phyloP scores from a whole-genome alignment of 1,139 yeast genomes.

The Suhomyces taliae region DNA sequence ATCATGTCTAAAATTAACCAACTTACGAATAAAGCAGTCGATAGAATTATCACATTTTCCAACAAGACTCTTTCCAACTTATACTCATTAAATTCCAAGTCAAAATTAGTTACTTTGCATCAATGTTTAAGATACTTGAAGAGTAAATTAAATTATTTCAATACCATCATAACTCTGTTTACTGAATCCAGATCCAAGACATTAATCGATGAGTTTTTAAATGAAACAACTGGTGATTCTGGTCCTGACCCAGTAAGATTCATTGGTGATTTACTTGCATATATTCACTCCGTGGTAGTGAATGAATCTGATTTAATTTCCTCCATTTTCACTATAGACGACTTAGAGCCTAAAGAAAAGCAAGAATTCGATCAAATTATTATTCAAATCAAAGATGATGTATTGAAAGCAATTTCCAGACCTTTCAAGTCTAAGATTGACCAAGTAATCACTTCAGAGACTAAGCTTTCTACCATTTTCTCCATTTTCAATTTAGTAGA shows the following conservation, averaged over 20 bases:
- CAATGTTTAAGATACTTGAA: slow-evolving; percentile 34
- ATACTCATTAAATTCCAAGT: slow-evolving; percentile 31
- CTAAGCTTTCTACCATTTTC: slow-evolving; percentile 53
- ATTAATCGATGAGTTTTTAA: slow-evolving; percentile 58
- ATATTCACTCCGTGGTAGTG: slow-evolving; percentile 84
- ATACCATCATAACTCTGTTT: slow-evolving; percentile 44
- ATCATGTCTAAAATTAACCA: slow-evolving; percentile 62
- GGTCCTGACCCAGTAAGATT: slow-evolving; percentile 83
- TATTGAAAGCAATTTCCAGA: slow-evolving; percentile 49
- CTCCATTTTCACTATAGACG: slow-evolving; percentile 33
- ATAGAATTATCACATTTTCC: slow-evolving; percentile 42
- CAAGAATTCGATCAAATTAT: slow-evolving; percentile 25
- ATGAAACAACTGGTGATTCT: slow-evolving; percentile 22
- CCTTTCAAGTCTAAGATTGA: slow-evolving; percentile 55
- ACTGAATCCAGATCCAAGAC: slow-evolving; percentile 58
- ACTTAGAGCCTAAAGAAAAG: slow-evolving; percentile 15
- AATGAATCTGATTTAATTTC: slow-evolving; percentile 80
- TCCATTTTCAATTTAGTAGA: slow-evolving; percentile 63
- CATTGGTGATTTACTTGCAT: slow-evolving; percentile 86
- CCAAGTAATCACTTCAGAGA: slow-evolving; percentile 66
- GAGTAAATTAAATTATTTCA: slow-evolving; percentile 49
- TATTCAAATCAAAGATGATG: slow-evolving; percentile 40
- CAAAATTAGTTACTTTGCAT: slow-evolving; percentile 32
- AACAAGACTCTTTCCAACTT: slow-evolving; percentile 39
- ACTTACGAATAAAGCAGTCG: slow-evolving; percentile 53